Evolutionary conservation across 371 early-diverging fungal genomes (phyloP).

Genomic region (Lichtheimia ramosa): DNA sequence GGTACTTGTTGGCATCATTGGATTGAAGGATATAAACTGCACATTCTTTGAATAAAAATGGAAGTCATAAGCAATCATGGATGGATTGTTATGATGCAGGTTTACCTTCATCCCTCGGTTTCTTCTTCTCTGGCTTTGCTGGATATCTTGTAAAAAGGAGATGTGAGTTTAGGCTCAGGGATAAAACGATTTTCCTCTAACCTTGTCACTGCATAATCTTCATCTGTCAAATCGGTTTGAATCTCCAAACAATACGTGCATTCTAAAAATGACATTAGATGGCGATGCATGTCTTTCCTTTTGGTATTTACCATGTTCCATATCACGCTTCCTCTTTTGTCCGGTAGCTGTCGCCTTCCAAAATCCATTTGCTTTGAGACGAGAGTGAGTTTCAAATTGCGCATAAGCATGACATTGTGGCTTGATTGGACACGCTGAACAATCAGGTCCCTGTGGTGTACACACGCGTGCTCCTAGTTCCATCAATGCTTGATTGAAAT

Average conservation of each 20-base stretch:
- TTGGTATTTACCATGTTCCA: constrained; percentile 24
- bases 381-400: constrained; percentile 30
- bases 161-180: too few relatives aligned
- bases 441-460: constrained; percentile 72
- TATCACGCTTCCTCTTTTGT: constrained; percentile 24
- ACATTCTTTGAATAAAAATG: constrained; percentile 40
- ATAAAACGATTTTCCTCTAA: constrained; percentile 1
- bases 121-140: constrained; percentile 59
- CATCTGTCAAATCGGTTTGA: constrained; percentile 18
- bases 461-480: constrained; percentile 83
- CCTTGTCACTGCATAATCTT: constrained; percentile 43
- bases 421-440: constrained; percentile 66
- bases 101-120: constrained; percentile 65
- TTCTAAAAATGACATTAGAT: constrained; percentile 13
- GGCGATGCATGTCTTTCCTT: too few relatives aligned
- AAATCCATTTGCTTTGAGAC: constrained; percentile 20
- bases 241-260: constrained; percentile 34
- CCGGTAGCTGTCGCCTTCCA: constrained; percentile 21
- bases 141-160: constrained; percentile 51
- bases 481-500: constrained; percentile 87
- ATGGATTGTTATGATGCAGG: too few relatives aligned
- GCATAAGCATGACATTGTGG: constrained; percentile 60
- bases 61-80: too few relatives aligned
- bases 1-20: constrained; percentile 12
- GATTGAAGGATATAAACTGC: constrained; percentile 62